These are phyloP conservation scores for Pyrenochaeta sp. DNA, from an alignment of 2,329 filamentous ascomycete genomes.

Conservation along the genomic window DNA sequence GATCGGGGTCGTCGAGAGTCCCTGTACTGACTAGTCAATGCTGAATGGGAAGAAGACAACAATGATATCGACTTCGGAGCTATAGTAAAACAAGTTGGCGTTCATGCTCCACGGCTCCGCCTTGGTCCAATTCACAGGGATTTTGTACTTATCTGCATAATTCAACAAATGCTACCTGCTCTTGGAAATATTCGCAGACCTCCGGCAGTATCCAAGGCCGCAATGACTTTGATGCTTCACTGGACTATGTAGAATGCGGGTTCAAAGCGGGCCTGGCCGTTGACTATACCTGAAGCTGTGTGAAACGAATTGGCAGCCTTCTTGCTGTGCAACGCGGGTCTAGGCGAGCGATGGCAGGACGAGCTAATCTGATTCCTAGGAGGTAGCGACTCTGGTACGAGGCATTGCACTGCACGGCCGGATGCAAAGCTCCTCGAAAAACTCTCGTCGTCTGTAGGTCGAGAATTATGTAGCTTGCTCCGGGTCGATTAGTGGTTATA, in stretches of 20 bases:
- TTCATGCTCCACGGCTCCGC: conserved; percentile 65
- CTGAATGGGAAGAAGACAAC: too few species aligned
- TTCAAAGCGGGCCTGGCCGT: conserved; percentile 73
- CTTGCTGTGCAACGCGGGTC: conserved; percentile 70
- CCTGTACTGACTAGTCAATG: conserved; percentile 22
- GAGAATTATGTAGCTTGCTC: conserved; percentile 53
- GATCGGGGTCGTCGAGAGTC: conserved; percentile 71
- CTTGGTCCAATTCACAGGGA: conserved; percentile 77
- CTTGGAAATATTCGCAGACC: conserved; percentile 75
- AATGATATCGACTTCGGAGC: conserved; percentile 74
- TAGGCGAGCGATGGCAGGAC: conserved; percentile 75
- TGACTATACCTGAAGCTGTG: conserved; percentile 60
- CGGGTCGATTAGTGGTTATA: conserved; percentile 30
- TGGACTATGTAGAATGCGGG: conserved; percentile 68
- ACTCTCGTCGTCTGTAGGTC: conserved; percentile 78
- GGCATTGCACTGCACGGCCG: conserved; percentile 77
- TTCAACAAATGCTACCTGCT: conserved; percentile 77
- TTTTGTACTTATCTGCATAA: conserved; percentile 72
- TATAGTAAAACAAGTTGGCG: conserved; percentile 78
- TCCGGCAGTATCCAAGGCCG: conserved; percentile 76
- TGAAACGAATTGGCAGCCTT: conserved; percentile 64
- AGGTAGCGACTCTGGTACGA: conserved; percentile 63
- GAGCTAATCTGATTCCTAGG: conserved; percentile 69
- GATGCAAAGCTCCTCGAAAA: conserved; percentile 83
- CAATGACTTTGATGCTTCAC: conserved; percentile 74